Percentiles rank a stretch among this genome's conserved stretches.
phyloP scores from a whole-genome alignment of 2,329 filamentous ascomycete species.

The Penicillium corylophilum region DNA sequence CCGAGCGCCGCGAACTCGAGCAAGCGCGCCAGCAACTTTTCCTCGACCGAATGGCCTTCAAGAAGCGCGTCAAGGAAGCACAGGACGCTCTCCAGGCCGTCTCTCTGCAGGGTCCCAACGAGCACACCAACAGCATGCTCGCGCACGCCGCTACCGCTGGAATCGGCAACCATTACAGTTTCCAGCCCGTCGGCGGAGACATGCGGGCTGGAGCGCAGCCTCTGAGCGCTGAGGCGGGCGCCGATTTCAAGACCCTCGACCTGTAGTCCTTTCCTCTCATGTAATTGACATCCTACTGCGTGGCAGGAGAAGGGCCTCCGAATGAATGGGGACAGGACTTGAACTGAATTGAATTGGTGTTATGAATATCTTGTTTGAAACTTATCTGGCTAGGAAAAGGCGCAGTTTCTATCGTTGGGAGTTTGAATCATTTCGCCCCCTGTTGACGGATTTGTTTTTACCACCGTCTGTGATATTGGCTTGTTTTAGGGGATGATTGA shows the following conservation, averaged over 20 bases:
- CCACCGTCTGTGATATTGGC: background rate
- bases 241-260: constrained; percentile 44
- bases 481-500: background rate
- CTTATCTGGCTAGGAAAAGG: constrained; percentile 30
- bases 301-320: background rate
- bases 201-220: constrained; percentile 36
- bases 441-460: background rate
- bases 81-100: constrained; percentile 65
- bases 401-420: constrained; percentile 27
- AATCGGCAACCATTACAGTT: constrained; percentile 42
- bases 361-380: constrained; percentile 25
- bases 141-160: constrained; percentile 35
- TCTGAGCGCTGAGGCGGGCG: constrained; percentile 41
- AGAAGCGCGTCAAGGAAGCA: constrained; percentile 78
- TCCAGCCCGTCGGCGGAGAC: constrained; percentile 37
- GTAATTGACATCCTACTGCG: constrained; percentile 25
- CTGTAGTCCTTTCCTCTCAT: constrained; percentile 32
- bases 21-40: constrained; percentile 89
- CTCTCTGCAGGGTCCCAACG: constrained; percentile 43
- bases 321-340: constrained; percentile 4
- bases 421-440: constrained; percentile 22
- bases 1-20: constrained; percentile 89
- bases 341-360: constrained; percentile 14
- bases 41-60: constrained; percentile 85
- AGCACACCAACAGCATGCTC: constrained; percentile 40